Conservation (phyloP, 2,329 filamentous ascomycete genomes). For the Neoascochyta sp. region DNA sequence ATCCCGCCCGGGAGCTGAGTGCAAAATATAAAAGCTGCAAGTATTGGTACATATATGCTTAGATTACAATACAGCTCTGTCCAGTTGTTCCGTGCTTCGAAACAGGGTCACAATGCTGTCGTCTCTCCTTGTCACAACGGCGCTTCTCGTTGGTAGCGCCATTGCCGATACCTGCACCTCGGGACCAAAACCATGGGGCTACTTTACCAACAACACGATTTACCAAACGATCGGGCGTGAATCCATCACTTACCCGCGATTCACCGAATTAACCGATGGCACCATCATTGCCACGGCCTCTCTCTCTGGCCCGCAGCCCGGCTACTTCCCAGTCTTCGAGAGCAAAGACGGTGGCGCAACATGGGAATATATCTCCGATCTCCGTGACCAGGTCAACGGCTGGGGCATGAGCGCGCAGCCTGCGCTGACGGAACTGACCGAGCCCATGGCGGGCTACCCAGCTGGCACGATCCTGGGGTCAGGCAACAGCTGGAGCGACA, state of each 20-base stretch:
- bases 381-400: constrained; percentile 60
- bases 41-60: too few species aligned
- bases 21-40: too few species aligned
- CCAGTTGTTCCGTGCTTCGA: too few species aligned
- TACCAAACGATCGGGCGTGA: constrained; percentile 13
- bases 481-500: constrained; percentile 50
- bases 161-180: too few species aligned
- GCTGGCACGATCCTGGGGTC: constrained; percentile 38
- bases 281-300: constrained; percentile 18
- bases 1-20: too few species aligned
- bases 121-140: too few species aligned
- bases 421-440: constrained; percentile 10
- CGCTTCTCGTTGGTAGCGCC: too few species aligned
- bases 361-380: constrained; percentile 59
- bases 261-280: constrained; percentile 10
- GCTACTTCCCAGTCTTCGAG: constrained; percentile 41
- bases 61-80: too few species aligned
- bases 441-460: constrained; percentile 14
- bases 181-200: constrained; percentile 17
- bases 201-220: constrained; percentile 20
- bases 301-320: constrained; percentile 9
- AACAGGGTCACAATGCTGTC: too few species aligned
- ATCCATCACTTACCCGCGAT: constrained; percentile 16
- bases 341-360: constrained; percentile 45
- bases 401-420: constrained; percentile 57